phyloP scores from a whole-genome alignment of 2,329 filamentous ascomycete species.

The Allantophomopsis lycopodina region DNA sequence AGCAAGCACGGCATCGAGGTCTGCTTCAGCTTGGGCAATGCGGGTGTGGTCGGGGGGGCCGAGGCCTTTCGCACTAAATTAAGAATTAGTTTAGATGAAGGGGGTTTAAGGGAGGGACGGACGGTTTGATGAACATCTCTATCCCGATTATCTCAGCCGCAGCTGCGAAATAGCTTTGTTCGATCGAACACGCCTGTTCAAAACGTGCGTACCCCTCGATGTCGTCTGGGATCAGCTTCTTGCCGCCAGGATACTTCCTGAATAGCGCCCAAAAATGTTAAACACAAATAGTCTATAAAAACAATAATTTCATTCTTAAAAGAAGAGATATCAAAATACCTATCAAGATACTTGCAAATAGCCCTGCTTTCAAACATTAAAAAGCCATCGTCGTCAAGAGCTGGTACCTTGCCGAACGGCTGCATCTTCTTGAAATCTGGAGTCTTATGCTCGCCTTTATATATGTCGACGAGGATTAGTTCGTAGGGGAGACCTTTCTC shows the following conservation, averaged over 20 bases:
- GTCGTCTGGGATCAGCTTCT: slow-evolving; percentile 15
- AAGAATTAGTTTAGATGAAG: neutral
- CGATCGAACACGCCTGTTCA: slow-evolving; percentile 11
- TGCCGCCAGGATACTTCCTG: slow-evolving; percentile 14
- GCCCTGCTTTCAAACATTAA: too few relatives aligned
- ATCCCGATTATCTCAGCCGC: neutral
- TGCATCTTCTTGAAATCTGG: slow-evolving; percentile 13
- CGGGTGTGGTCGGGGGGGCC: slow-evolving; percentile 1
- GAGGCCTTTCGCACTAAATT: neutral
- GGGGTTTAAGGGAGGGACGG: neutral
- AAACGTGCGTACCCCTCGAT: slow-evolving; percentile 12
- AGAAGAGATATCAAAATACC: neutral
- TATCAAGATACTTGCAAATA: too few relatives aligned
- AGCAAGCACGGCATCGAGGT: slow-evolving; percentile 8
- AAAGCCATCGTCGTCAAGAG: slow-evolving; percentile 20
- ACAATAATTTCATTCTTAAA: neutral
- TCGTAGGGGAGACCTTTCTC: slow-evolving; percentile 18
- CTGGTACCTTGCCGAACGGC: slow-evolving; percentile 21
- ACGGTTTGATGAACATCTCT: neutral
- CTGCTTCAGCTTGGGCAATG: slow-evolving; percentile 3
- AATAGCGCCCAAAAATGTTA: slow-evolving; percentile 19
- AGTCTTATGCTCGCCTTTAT: slow-evolving; percentile 14
- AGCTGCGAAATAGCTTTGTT: slow-evolving; percentile 6
- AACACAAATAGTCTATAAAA: neutral
- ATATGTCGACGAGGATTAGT: slow-evolving; percentile 10